phyloP scores from a whole-genome alignment of 192 early-diverging fungal species.

The Polychytrium aggregatum region DNA sequence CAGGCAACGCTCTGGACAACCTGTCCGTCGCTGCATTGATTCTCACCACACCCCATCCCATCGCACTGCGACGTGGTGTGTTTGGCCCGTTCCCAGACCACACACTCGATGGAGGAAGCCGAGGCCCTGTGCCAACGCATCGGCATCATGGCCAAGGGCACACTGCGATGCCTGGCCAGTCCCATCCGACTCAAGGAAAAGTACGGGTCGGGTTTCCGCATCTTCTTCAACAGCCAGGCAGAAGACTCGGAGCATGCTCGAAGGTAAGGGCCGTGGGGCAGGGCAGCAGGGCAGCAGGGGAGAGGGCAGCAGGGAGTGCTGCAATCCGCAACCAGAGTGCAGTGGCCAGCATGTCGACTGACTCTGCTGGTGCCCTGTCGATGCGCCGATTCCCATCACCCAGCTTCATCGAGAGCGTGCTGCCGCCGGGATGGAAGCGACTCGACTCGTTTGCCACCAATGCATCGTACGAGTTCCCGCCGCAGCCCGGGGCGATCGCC shows the following conservation, averaged over 20 bases:
- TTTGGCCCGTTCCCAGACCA: slow-evolving; percentile 45
- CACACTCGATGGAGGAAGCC: slow-evolving; percentile 74
- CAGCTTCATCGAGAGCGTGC: slow-evolving; percentile 29
- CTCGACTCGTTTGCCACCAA: slow-evolving; percentile 41
- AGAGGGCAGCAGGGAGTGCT: not conserved
- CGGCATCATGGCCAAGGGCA: slow-evolving; percentile 70
- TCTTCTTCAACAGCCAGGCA: slow-evolving; percentile 35
- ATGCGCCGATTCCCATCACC: slow-evolving; percentile 6
- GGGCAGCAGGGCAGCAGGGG: not conserved
- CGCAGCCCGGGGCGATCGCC: slow-evolving; percentile 31
- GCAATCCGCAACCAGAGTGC: not conserved
- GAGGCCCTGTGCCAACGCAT: slow-evolving; percentile 65
- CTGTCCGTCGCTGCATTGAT: not conserved
- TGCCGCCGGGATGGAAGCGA: slow-evolving; percentile 34
- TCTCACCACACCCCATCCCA: slow-evolving; percentile 1
- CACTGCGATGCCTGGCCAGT: slow-evolving; percentile 51
- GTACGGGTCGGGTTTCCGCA: slow-evolving; percentile 62
- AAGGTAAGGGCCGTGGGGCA: slow-evolving; percentile 7
- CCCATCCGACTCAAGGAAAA: slow-evolving; percentile 55
- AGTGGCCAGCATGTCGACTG: not conserved
- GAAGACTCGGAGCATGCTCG: slow-evolving; percentile 22
- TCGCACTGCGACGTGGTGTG: not conserved
- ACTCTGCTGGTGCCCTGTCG: not conserved
- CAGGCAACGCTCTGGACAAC: no score
- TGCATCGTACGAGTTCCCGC: slow-evolving; percentile 55